Evolutionary conservation across 2,329 filamentous ascomycete genomes (phyloP).

Genomic region (Fusarium sp.): DNA sequence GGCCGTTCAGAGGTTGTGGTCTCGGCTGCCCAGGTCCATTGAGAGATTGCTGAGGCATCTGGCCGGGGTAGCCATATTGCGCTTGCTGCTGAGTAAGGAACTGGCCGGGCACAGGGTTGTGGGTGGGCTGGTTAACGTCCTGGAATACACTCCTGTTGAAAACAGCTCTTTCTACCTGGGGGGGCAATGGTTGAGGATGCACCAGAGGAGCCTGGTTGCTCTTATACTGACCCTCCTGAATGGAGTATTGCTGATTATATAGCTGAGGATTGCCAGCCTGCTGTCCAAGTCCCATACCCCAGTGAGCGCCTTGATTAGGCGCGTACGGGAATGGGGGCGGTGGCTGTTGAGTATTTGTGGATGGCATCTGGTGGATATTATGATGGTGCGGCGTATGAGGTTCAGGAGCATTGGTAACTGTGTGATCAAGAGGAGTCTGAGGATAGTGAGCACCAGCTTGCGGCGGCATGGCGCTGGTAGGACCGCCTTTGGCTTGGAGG

Average conservation of each 20-base stretch:
- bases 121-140: constrained; percentile 32
- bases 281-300: constrained; percentile 25
- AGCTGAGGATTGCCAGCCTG: constrained; percentile 24
- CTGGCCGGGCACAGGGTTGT: constrained; percentile 6
- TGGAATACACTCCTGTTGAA: constrained; percentile 53
- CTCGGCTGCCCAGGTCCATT: constrained; percentile 21
- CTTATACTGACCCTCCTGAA: constrained; percentile 36
- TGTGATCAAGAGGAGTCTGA: constrained; percentile 65
- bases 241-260: constrained; percentile 27
- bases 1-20: constrained; percentile 49
- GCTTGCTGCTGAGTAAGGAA: constrained; percentile 38
- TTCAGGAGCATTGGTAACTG: constrained; percentile 58
- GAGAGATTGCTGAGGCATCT: constrained; percentile 29
- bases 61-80: constrained; percentile 32
- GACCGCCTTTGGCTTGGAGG: constrained; percentile 52
- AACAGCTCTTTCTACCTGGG: constrained; percentile 63
- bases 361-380: constrained; percentile 54
- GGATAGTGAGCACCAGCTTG: constrained; percentile 46
- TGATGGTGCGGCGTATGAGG: constrained; percentile 68
- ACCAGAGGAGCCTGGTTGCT: constrained; percentile 40
- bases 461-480: constrained; percentile 12
- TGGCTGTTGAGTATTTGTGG: constrained; percentile 42
- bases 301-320: constrained; percentile 30
- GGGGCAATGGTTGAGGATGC: constrained; percentile 62
- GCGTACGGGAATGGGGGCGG: constrained; percentile 46